Conservation (phyloP, 352 stramenopile genomes). For the Phytophthora pseudosyringae region DNA sequence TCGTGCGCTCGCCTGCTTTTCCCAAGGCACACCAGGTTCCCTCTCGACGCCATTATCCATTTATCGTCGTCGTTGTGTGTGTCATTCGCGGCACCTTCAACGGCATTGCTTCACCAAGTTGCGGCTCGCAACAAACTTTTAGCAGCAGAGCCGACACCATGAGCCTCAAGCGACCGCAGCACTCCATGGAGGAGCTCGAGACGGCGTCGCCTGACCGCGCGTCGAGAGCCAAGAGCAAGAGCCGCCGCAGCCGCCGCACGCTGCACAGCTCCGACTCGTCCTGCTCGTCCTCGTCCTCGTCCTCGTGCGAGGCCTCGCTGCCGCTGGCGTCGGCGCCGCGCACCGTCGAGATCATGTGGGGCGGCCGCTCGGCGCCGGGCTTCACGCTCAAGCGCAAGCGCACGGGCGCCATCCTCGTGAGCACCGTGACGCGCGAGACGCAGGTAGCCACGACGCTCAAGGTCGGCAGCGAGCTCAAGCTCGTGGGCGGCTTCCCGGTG, state of each 20-base stretch:
- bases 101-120: not conserved
- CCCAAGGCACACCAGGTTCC: slow-evolving; percentile 16
- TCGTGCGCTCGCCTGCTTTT: slow-evolving; percentile 28
- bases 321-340: slow-evolving; percentile 41
- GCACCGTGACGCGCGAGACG: slow-evolving; percentile 49
- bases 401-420: slow-evolving; percentile 74
- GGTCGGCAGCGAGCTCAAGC: slow-evolving; percentile 74
- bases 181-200: slow-evolving; percentile 13
- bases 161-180: slow-evolving; percentile 35
- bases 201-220: not conserved
- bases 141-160: slow-evolving; percentile 4
- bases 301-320: slow-evolving; percentile 9
- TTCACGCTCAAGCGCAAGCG: slow-evolving; percentile 85
- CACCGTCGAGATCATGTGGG: slow-evolving; percentile 78
- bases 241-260: slow-evolving; percentile 16
- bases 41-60: slow-evolving; percentile 22
- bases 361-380: slow-evolving; percentile 51
- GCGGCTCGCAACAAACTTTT: not conserved
- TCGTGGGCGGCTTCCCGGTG: slow-evolving; percentile 78
- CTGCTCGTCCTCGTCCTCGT: slow-evolving; percentile 17
- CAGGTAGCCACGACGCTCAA: slow-evolving; percentile 43
- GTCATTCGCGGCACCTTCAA: not conserved
- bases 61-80: slow-evolving; percentile 7
- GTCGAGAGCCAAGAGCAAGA: slow-evolving; percentile 16
- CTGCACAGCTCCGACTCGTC: slow-evolving; percentile 20